A percentile compares a stretch with the other conserved stretches of the same genome.
Conservation (phyloP, 345 rosid species). For the Barbarea vulgaris region DNA sequence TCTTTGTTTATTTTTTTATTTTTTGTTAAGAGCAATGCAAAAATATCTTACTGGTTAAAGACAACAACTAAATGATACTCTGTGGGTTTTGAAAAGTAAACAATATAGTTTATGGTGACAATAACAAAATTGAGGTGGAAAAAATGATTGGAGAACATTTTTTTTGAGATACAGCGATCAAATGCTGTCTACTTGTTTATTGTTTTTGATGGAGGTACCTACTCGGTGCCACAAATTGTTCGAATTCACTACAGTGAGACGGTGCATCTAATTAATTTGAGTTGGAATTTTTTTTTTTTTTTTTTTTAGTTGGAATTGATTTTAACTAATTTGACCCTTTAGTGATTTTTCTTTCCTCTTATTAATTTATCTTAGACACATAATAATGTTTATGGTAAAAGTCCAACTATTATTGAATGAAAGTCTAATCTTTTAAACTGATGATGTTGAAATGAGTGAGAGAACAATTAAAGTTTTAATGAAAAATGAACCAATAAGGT, state of each 20-base stretch:
- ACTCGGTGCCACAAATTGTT: constrained; percentile 31
- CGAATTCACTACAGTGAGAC: constrained; percentile 4
- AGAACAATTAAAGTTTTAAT: no score
- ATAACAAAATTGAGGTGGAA: constrained; percentile 5
- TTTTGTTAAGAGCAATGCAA: no score
- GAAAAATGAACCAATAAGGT: no score
- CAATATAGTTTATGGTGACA: constrained; percentile 2
- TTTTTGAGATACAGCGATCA: constrained; percentile 13
- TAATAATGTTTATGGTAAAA: no score
- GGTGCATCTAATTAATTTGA: background rate
- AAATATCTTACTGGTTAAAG: background rate
- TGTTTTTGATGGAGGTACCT: constrained; percentile 28
- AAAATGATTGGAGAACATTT: constrained; percentile 35
- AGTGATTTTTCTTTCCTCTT: no score
- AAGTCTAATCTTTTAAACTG: no score
- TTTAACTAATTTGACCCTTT: no score
- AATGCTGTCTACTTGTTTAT: constrained; percentile 34
- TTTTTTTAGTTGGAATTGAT: background rate
- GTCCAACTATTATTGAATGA: no score
- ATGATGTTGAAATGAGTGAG: no score
- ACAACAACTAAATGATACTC: background rate
- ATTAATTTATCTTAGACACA: no score
- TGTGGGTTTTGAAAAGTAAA: background rate
- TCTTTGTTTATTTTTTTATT: no score
- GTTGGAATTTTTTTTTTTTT: no score